phyloP scores from a whole-genome alignment of 441 rosid species.

The Hura crepitans region DNA sequence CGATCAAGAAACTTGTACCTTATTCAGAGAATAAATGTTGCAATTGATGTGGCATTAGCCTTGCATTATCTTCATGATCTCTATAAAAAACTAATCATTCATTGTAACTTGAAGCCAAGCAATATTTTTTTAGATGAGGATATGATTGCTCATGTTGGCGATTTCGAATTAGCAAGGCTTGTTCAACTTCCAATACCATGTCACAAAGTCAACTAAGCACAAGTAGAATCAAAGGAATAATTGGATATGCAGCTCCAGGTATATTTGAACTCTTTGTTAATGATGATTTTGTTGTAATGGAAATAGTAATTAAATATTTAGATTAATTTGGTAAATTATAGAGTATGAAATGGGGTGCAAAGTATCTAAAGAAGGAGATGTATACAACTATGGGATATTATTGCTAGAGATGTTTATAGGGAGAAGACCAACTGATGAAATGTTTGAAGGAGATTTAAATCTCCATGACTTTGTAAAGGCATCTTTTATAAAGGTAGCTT shows the following conservation, averaged over 20 bases:
- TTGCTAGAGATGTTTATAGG: constrained; percentile 19
- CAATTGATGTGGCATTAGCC: constrained; percentile 32
- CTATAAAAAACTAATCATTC: constrained; percentile 24
- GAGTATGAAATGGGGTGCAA: constrained; percentile 17
- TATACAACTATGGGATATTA: constrained; percentile 18
- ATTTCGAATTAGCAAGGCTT: constrained; percentile 19
- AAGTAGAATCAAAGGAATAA: constrained; percentile 17
- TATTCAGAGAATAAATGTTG: constrained; percentile 27
- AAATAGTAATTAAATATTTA: background rate
- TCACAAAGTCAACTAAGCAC: background rate
- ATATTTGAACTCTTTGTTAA: background rate
- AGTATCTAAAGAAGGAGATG: constrained; percentile 14
- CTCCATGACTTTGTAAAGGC: constrained; percentile 13
- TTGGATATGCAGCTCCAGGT: constrained; percentile 24
- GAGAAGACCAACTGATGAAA: constrained; percentile 16
- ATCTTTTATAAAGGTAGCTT: constrained; percentile 6
- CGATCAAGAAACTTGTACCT: background rate
- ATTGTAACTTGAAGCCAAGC: constrained; percentile 20
- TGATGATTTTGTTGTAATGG: background rate
- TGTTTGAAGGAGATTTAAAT: constrained; percentile 6
- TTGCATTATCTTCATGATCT: constrained; percentile 34
- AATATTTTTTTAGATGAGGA: constrained; percentile 31
- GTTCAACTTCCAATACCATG: background rate
- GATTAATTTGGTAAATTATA: background rate
- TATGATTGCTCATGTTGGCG: constrained; percentile 14